phyloP scores from a whole-genome alignment of 2,329 filamentous ascomycete genomes.

The Aspergillus arachidicola region DNA sequence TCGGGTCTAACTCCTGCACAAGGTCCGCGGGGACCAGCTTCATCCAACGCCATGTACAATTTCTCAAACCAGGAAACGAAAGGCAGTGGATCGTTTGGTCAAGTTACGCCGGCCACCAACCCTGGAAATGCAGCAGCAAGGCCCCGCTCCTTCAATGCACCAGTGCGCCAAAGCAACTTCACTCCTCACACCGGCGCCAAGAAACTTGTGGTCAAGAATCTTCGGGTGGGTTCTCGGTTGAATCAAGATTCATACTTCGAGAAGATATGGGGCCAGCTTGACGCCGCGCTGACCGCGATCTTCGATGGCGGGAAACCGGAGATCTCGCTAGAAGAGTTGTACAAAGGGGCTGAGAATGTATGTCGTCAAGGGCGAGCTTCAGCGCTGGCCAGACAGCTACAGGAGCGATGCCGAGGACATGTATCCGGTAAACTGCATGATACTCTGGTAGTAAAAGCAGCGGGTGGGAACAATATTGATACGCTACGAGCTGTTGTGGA shows the following conservation, averaged over 20 bases:
- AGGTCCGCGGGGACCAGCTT: constrained; percentile 21
- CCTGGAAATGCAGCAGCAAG: constrained; percentile 27
- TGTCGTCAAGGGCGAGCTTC: constrained; percentile 76
- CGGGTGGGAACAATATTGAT: constrained; percentile 62
- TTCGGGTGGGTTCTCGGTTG: constrained; percentile 65
- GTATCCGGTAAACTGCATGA: constrained; percentile 59
- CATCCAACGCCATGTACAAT: constrained; percentile 56
- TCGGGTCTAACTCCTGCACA: constrained; percentile 19
- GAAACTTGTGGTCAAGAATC: constrained; percentile 92
- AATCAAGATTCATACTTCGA: constrained; percentile 78
- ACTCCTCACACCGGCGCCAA: constrained; percentile 76
- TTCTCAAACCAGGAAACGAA: constrained; percentile 47
- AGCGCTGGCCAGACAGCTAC: constrained; percentile 68
- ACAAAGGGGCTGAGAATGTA: constrained; percentile 87
- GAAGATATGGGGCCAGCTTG: constrained; percentile 73
- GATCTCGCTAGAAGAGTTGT: constrained; percentile 85
- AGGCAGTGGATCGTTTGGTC: constrained; percentile 46
- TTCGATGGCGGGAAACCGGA: constrained; percentile 66
- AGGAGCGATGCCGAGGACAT: constrained; percentile 67
- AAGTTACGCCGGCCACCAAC: constrained; percentile 42
- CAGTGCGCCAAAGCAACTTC: constrained; percentile 54
- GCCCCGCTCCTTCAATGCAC: constrained; percentile 33
- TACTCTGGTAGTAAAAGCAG: constrained; percentile 58
- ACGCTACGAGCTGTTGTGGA: constrained; percentile 62
- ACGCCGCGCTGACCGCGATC: constrained; percentile 71